phyloP scores from a whole-genome alignment of 2,329 filamentous ascomycete genomes.

The Cytospora schulzeri region DNA sequence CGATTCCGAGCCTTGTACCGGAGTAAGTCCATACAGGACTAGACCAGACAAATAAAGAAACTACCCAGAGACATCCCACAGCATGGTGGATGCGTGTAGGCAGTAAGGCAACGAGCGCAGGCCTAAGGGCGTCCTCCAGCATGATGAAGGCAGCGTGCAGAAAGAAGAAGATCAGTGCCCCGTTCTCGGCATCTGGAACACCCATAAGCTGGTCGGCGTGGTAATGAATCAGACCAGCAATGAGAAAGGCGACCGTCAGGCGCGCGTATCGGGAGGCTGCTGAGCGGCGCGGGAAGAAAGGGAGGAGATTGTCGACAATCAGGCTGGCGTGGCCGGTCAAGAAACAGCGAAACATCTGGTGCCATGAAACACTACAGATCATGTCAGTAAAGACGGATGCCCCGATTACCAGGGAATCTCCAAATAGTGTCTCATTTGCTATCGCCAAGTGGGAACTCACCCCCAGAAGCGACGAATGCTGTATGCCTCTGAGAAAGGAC shows the following conservation, averaged over 20 bases:
- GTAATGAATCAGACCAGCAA: conserved; percentile 12
- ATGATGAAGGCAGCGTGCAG: conserved; percentile 19
- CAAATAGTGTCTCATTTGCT: no score
- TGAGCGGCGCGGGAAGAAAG: conserved; percentile 6
- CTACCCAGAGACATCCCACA: conserved; percentile 13
- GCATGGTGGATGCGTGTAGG: not conserved
- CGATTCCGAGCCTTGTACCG: conserved; percentile 4
- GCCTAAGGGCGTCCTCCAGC: conserved; percentile 11
- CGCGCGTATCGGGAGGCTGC: conserved; percentile 10
- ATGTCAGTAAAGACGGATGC: not conserved
- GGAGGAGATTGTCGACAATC: conserved; percentile 4
- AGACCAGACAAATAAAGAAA: conserved; percentile 9
- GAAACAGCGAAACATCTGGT: conserved; percentile 18
- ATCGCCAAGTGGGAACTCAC: conserved; percentile 3
- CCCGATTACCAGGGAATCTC: no score
- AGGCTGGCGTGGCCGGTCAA: conserved; percentile 13
- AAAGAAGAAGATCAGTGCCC: conserved; percentile 13
- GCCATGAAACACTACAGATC: conserved; percentile 6
- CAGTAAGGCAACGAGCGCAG: not conserved
- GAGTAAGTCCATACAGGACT: conserved; percentile 13
- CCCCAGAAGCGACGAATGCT: conserved; percentile 18
- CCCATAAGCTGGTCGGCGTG: conserved; percentile 8
- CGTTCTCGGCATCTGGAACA: conserved; percentile 6
- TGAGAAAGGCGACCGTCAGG: conserved; percentile 8
- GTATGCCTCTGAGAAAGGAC: conserved; percentile 10